Conservation (phyloP, 1,139 yeast species). For the Geotrichum australiense region DNA sequence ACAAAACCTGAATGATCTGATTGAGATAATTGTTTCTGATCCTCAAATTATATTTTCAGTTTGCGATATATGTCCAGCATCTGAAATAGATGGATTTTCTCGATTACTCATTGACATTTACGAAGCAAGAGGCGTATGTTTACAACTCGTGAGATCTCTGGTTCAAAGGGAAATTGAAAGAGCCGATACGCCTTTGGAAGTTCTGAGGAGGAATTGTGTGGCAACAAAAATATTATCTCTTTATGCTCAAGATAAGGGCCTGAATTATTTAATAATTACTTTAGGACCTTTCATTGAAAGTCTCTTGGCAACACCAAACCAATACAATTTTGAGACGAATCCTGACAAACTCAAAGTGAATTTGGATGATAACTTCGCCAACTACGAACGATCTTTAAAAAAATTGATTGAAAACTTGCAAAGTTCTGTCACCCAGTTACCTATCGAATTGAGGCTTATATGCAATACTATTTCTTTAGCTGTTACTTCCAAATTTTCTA, state of each 20-base stretch:
- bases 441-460: conserved; percentile 55
- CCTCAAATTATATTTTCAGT: conserved; percentile 23
- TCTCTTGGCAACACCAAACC: conserved; percentile 44
- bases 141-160: conserved; percentile 52
- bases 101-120: conserved; percentile 56
- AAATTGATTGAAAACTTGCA: conserved; percentile 52
- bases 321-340: conserved; percentile 55
- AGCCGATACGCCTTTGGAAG: conserved; percentile 60
- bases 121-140: conserved; percentile 47
- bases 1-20: conserved; percentile 30
- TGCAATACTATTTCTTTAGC: conserved; percentile 55
- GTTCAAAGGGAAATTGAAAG: conserved; percentile 56
- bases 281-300: conserved; percentile 52
- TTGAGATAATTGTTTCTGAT: conserved; percentile 25
- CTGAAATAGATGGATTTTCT: conserved; percentile 69
- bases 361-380: conserved; percentile 40
- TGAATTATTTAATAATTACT: conserved; percentile 47
- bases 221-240: conserved; percentile 71
- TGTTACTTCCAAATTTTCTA: conserved; percentile 55
- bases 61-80: conserved; percentile 46
- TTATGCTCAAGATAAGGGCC: conserved; percentile 62
- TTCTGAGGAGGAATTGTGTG: conserved; percentile 73
- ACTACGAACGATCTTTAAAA: conserved; percentile 52
- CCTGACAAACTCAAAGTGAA: conserved; percentile 37
- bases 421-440: conserved; percentile 47